These are phyloP conservation scores for Aspergillus haitiensis DNA, from an alignment of 495 filamentous ascomycete species.

Conservation along the genomic window DNA sequence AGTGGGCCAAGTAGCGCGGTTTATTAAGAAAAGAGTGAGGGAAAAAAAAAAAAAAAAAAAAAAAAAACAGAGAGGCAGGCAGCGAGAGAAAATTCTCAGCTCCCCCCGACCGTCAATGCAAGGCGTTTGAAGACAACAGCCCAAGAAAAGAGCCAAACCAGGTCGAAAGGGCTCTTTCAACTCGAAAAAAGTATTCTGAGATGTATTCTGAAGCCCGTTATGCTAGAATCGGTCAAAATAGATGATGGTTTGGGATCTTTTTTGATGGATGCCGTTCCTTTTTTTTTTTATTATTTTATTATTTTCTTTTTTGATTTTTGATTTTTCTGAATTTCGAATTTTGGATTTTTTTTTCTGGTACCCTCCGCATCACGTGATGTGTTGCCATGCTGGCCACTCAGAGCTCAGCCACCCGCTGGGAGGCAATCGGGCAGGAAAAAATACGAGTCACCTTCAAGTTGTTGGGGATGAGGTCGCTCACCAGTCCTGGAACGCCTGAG, in stretches of 20 bases:
- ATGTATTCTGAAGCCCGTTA: constrained; percentile 14
- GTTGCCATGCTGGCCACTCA: constrained; percentile 22
- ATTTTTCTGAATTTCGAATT: constrained; percentile 23
- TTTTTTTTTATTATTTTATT: constrained; percentile 26
- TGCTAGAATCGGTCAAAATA: constrained; percentile 22
- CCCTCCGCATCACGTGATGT: constrained; percentile 22
- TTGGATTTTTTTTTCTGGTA: constrained; percentile 21
- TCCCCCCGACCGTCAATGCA: constrained; percentile 21
- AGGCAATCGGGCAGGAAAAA: constrained; percentile 5
- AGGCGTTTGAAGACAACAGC: constrained; percentile 13
- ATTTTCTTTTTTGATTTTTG: constrained; percentile 26
- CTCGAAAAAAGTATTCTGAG: constrained; percentile 1
- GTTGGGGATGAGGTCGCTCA: background rate
- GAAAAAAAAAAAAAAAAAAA: constrained; percentile 8
- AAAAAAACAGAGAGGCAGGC: background rate
- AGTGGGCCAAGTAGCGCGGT: constrained; percentile 17
- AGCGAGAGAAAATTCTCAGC: constrained; percentile 15
- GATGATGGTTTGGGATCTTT: constrained; percentile 21
- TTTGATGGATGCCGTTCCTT: constrained; percentile 23
- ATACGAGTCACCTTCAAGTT: constrained; percentile 10
- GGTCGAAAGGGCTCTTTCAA: background rate
- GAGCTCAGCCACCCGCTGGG: background rate
- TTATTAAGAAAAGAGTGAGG: constrained; percentile 1
- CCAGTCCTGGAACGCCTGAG: background rate
- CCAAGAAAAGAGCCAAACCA: constrained; percentile 5